Base-by-base conservation (phyloP, 805 yeast genomes). In the Candida boleticola region DNA sequence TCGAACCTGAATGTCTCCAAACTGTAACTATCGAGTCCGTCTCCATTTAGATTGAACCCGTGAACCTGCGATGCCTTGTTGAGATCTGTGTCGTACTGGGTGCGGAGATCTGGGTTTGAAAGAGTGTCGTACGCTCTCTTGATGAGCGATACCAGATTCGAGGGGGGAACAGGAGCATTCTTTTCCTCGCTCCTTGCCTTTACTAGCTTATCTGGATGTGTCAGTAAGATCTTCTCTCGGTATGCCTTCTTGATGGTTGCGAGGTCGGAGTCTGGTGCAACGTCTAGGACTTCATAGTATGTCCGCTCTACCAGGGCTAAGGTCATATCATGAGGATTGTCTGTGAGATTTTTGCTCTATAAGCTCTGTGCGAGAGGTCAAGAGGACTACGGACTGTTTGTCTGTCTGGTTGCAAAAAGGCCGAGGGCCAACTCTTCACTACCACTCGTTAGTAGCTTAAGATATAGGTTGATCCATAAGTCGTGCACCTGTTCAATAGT, bases 161-260 rank as follows among this genome's bases (percentile, higher is more conserved):
- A 18, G 6, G 39, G 6, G 11, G 21, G 21, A 19, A 5, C 36
- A 32, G 20, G 20, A 6, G 32, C 6, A 5, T 6, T 29, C 14
- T 43, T 36, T 42, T 43, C 33, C 20, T 52, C 37, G 34, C 44
- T 37, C 11, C 21, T 16, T 14, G 7, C 22, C 11, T 11, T 5
- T 2, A 39, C 43, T 7, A 40, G 40, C 47, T 89, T 90, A 58
- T 92, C 98, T 1, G 98, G 98, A 60, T 92, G 98, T 2, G 76
- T 60, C 3, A 59, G 54, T 1, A 92, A 66, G 5, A 92, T 70
- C 13, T 75, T 74, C 26, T 59, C 64, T 42, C 73, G 76, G 58
- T 90, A 92, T 0, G 95, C 90, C 6, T 58, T 56, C 48, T 79
- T 82, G 21, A 90, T 70, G 11, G 73, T 77, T 0, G 41, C 50